phyloP scores from a whole-genome alignment of 108 stramenopile species.

The Conticribra weissflogii region DNA sequence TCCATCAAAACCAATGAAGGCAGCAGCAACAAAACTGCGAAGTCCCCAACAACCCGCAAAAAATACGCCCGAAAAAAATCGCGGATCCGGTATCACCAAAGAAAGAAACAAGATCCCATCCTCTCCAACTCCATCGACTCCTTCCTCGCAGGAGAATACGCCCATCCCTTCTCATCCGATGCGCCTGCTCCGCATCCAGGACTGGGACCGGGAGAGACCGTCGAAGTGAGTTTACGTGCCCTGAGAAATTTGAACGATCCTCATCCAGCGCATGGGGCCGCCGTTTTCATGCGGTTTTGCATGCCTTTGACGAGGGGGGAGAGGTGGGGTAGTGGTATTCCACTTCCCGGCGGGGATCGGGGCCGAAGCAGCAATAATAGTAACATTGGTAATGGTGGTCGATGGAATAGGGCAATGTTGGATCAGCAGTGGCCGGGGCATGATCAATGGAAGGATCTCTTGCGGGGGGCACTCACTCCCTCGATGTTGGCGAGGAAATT shows the following conservation, averaged over 20 bases:
- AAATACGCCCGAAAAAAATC: neutral
- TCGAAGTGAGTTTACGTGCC: conserved; percentile 34
- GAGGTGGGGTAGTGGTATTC: conserved; percentile 31
- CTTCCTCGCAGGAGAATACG: conserved; percentile 57
- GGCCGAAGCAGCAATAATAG: neutral
- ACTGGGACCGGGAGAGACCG: conserved; percentile 40
- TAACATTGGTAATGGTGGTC: no score
- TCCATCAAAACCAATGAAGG: neutral
- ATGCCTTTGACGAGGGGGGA: conserved; percentile 45
- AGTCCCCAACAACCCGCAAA: neutral
- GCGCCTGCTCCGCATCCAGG: conserved; percentile 50
- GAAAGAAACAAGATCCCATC: neutral
- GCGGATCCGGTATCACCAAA: neutral
- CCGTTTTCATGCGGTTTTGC: conserved; percentile 50
- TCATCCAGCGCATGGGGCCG: conserved; percentile 49
- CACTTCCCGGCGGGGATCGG: neutral
- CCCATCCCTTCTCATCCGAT: conserved; percentile 46
- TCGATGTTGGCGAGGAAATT: conserved; percentile 49
- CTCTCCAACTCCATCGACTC: conserved; percentile 47
- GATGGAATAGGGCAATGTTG: no score
- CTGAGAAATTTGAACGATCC: conserved; percentile 49
- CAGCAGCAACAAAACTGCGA: neutral
- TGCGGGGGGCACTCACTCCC: conserved; percentile 51
- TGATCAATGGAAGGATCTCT: conserved; percentile 48
- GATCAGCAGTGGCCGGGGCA: neutral